Percentiles rank a stretch among this genome's conserved stretches.
These are phyloP conservation scores for Drosera capensis DNA, from an alignment of 148 eudicot genomes.

Conservation along the genomic window DNA sequence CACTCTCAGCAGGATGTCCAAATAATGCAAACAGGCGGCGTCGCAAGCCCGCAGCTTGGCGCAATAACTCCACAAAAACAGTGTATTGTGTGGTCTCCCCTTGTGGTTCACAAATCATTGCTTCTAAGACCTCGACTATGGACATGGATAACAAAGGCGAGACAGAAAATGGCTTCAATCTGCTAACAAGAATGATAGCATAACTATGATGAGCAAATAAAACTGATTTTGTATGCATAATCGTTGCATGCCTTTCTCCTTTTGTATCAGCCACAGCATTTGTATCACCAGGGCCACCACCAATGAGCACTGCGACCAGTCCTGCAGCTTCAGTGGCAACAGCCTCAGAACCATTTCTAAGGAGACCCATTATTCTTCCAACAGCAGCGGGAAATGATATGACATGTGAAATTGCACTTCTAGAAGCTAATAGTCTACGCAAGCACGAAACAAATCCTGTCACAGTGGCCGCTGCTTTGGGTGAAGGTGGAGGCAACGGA, in stretches of 20 bases:
- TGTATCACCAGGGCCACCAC: constrained; percentile 87
- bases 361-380: constrained; percentile 94
- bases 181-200: constrained; percentile 67
- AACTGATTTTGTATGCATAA: constrained; percentile 93
- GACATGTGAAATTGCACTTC: constrained; percentile 92
- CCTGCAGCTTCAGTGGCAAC: constrained; percentile 88
- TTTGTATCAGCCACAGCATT: constrained; percentile 60
- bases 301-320: constrained; percentile 79
- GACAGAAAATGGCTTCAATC: constrained; percentile 85
- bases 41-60: constrained; percentile 82
- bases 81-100: constrained; percentile 93
- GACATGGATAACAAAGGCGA: constrained; percentile 91
- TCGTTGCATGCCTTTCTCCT: constrained; percentile 85
- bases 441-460: constrained; percentile 81
- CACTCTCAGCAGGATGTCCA: constrained; percentile 97
- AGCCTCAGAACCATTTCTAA: constrained; percentile 93
- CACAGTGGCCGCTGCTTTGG: constrained; percentile 97
- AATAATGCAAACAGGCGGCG: constrained; percentile 91
- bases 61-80: constrained; percentile 84
- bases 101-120: constrained; percentile 97
- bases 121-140: constrained; percentile 87
- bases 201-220: constrained; percentile 61
- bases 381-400: constrained; percentile 98
- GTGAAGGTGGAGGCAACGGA: constrained; percentile 93
- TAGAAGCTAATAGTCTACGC: constrained; percentile 73